Base-by-base conservation (phyloP, 352 stramenopile species). In the Globisporangium solare region DNA sequence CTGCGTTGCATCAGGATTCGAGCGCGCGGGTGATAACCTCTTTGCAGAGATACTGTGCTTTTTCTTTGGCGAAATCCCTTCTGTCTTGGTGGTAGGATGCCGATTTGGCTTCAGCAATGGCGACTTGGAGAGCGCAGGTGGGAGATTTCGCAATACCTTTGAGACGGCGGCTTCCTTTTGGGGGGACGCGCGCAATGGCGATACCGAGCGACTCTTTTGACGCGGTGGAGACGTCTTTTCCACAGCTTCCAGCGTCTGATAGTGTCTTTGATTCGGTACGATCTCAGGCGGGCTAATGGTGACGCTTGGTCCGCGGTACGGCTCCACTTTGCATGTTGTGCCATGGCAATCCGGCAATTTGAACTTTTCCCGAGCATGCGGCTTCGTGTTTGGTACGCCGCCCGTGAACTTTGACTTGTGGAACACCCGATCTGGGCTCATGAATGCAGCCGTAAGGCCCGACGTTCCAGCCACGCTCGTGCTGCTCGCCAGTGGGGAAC, bases 321-420 rank as follows among this genome's bases (percentile, higher is more conserved):
- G 40, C 18, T 62, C 45, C 15, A 66, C 42, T 40, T 63, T 79
- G 47, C 59, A 67, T 6, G 65, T 62, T 10, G 70, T 79, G 21
- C 73, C 70, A 4, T 82, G 64, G 22, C 70, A 82, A 6, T 75
- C 58, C 0, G 73, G 73, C 11, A 82, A 64, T 11, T 37, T 60
- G 47, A 79, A 77, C 18, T 73, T 66, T 37, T 73, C 71, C 27
- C 66, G 73, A 17, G 60, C 53, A 42, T 79, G 73, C 17, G 70
- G 70, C 41, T 77, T 79, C 8, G 73, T 54, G 31, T 64, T 73
- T 11, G 66, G 47, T n/a, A 68, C 32, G n/a, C 67, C 61, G 12
- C 68, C 68, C 5, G 65, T 66, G 35, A 71, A 32, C 41, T 66
- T 57, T 24, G 61, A 51, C 51, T 82, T 82, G 40, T 66, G 54